Base-by-base conservation (phyloP, 345 rosid species). In the Boechera divaricarpa region DNA sequence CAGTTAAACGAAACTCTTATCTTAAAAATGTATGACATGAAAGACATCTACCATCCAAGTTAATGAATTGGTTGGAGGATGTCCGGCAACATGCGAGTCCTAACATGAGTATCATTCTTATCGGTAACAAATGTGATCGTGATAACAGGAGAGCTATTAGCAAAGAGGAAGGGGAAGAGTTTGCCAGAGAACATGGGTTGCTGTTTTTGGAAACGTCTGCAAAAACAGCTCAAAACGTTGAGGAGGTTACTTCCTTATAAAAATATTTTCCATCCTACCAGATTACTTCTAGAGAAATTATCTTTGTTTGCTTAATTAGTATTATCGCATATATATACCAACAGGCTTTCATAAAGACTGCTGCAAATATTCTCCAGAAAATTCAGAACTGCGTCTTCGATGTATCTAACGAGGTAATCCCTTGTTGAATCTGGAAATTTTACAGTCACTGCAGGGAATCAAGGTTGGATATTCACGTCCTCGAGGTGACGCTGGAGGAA, bases 151-250 rank as follows among this genome's bases (percentile, higher is more conserved):
- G 98, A 79, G 97, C 97, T 76, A 94, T 94, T 61, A 88, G 88
- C 89, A 90, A 86, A 80, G 98, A 94, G 80, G 98, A 94, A 83
- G 98, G 98, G 13, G 95, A 90, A 79, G 93, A 88, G 81, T 94
- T 94, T 83, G 96, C 98, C 29, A 88, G 86, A 83, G 89, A 93
- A 83, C 85, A 93, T 51, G 94, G 96, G 4, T 91, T 94, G 26
- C 36, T 91, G 44, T 93, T 93, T 79, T 63, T 91, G 85, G 98
- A 93, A 83, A 94, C 97, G 53, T 94, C 97, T 72, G 98, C 98
- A 15, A 89, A 92, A 88, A 94, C 98, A 56, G 92, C 94, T 73
- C 96, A 86, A 75, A 93, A 91, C 81, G 97, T 91, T 29, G 98
- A 93, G 74, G 97, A 93, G 93, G 98, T 91, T 42, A 87, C 24